Conservation (phyloP, 768 basidiomycete species). For the Omphalotus guepiniiformis region DNA sequence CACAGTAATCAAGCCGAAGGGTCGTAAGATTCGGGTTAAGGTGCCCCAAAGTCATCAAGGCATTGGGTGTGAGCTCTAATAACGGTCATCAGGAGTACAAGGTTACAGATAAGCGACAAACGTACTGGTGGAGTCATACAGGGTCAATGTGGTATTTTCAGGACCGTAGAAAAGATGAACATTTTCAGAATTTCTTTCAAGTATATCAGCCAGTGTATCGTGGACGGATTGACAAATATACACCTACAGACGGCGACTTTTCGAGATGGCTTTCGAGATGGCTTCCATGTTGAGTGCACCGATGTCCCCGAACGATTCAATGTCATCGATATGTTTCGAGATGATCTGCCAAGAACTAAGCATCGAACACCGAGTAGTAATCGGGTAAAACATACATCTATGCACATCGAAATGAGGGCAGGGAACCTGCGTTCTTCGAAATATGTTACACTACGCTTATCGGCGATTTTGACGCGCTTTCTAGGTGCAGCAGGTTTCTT, state of each 20-base stretch:
- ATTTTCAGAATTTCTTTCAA: conserved; percentile 67
- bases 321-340: conserved; percentile 81
- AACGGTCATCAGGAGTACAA: neutral
- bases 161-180: conserved; percentile 81
- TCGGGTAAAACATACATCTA: conserved; percentile 47
- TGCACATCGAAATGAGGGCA: conserved; percentile 74
- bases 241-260: conserved; percentile 76
- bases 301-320: conserved; percentile 86
- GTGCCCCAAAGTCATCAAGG: conserved; percentile 64
- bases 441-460: conserved; percentile 62
- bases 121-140: conserved; percentile 92
- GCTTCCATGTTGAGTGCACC: conserved; percentile 80
- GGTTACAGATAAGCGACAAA: conserved; percentile 3
- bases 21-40: conserved; percentile 82
- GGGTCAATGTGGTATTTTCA: conserved; percentile 56
- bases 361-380: neutral
- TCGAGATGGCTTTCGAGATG: conserved; percentile 78
- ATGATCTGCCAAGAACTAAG: conserved; percentile 51
- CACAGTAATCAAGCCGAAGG: conserved; percentile 83
- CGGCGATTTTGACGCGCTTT: conserved; percentile 59
- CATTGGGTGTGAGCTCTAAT: conserved; percentile 63
- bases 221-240: conserved; percentile 5
- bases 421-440: conserved; percentile 71
- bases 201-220: neutral
- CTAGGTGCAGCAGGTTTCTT: conserved; percentile 65